Percentiles rank a stretch among this genome's conserved stretches.
phyloP scores from a whole-genome alignment of 371 early-diverging fungal species.

The Nematocida ausubeli region DNA sequence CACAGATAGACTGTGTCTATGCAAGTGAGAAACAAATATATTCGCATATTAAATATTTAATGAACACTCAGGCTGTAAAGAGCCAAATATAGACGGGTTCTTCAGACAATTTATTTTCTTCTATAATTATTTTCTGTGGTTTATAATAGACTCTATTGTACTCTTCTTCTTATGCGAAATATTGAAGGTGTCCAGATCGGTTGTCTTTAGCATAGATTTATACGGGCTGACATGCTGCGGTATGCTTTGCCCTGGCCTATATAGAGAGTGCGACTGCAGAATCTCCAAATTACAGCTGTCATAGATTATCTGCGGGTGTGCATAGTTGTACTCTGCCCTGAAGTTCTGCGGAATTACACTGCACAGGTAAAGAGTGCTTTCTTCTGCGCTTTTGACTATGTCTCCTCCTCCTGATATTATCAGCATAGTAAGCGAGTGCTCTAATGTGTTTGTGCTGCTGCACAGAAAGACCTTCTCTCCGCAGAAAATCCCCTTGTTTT shows the following conservation, averaged over 20 bases:
- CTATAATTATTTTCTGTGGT: constrained; percentile 51
- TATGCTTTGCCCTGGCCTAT: constrained; percentile 42
- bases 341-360: constrained; percentile 7
- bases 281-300: constrained; percentile 37
- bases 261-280: constrained; percentile 8
- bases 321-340: constrained; percentile 21
- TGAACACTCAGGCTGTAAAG: no score
- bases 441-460: background rate
- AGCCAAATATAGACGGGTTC: no score
- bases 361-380: constrained; percentile 19
- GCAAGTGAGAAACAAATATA: no score
- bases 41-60: no score
- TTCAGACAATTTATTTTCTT: no score
- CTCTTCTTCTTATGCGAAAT: constrained; percentile 31
- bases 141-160: constrained; percentile 15
- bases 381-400: background rate
- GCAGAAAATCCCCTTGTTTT: background rate
- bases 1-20: no score
- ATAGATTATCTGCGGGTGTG: constrained; percentile 42
- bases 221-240: constrained; percentile 43
- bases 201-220: constrained; percentile 14
- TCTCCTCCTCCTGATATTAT: constrained; percentile 24
- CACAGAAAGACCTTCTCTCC: background rate
- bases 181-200: constrained; percentile 29
- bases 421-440: constrained; percentile 24